Conservation (phyloP, 306 rosid species). For the Fragaria nilgerrensis region DNA sequence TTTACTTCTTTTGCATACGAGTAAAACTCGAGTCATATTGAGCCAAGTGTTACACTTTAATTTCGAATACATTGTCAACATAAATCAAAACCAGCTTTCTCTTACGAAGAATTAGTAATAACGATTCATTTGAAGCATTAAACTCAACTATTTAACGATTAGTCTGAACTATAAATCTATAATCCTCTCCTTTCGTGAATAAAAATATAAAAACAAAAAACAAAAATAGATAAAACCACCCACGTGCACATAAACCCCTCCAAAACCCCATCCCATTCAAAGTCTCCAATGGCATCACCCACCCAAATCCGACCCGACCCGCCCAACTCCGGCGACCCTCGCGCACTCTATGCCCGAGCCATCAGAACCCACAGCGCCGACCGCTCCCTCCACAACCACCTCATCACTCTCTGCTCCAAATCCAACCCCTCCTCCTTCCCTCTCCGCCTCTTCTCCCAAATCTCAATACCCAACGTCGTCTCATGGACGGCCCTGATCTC, state of each 20-base stretch:
- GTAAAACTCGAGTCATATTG: too few relatives aligned
- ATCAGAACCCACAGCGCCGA: slow-evolving; percentile 33
- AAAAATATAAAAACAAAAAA: too few relatives aligned
- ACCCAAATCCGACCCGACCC: neutral
- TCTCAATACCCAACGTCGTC: slow-evolving; percentile 64
- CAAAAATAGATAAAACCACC: neutral
- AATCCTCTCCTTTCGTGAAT: too few relatives aligned
- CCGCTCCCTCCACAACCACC: slow-evolving; percentile 44
- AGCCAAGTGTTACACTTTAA: too few relatives aligned
- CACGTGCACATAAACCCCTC: slow-evolving; percentile 4
- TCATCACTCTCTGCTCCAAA: slow-evolving; percentile 60
- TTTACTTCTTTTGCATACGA: too few relatives aligned
- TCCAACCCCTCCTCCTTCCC: slow-evolving; percentile 42
- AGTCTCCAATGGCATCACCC: neutral
- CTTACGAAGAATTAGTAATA: too few relatives aligned
- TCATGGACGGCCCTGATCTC: slow-evolving; percentile 78
- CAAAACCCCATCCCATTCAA: neutral
- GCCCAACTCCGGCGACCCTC: slow-evolving; percentile 47
- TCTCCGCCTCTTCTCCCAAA: slow-evolving; percentile 48
- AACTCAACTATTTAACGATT: too few relatives aligned
- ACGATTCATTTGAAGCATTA: too few relatives aligned
- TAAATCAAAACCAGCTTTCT: too few relatives aligned
- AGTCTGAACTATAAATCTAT: too few relatives aligned
- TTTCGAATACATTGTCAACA: too few relatives aligned
- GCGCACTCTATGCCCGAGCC: slow-evolving; percentile 52